A percentile compares a stretch with the other conserved stretches of the same genome.
phyloP scores from a whole-genome alignment of 805 yeast genomes.

The Saccharomycopsis guyanensis region DNA sequence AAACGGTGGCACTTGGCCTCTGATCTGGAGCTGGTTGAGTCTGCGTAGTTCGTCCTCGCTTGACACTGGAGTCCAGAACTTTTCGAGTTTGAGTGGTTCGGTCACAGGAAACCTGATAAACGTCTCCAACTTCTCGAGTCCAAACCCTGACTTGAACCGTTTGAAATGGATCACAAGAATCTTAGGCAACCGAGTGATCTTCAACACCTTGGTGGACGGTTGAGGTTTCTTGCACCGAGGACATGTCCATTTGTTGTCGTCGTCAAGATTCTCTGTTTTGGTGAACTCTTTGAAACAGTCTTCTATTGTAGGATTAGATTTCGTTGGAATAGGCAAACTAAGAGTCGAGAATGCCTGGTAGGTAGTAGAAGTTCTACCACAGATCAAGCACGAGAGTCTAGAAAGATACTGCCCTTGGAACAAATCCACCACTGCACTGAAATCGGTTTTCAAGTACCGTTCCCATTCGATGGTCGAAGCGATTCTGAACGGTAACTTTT shows the following conservation, averaged over 20 bases:
- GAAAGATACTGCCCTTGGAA: constrained; percentile 88
- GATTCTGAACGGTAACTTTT: constrained; percentile 61
- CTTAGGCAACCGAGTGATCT: constrained; percentile 71
- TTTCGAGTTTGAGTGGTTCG: constrained; percentile 42
- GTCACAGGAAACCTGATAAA: constrained; percentile 58
- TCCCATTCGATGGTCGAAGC: constrained; percentile 94
- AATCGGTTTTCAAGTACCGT: constrained; percentile 68
- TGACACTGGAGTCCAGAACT: constrained; percentile 57
- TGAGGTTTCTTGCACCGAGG: constrained; percentile 61
- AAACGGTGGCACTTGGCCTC: constrained; percentile 80
- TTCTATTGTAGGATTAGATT: constrained; percentile 32
- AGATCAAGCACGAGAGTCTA: constrained; percentile 63
- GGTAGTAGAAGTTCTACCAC: constrained; percentile 75
- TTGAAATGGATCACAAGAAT: constrained; percentile 79
- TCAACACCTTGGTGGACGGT: constrained; percentile 58
- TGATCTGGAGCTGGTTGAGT: constrained; percentile 45
- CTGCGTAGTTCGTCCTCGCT: constrained; percentile 36
- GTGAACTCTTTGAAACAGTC: constrained; percentile 76
- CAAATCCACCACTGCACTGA: constrained; percentile 69
- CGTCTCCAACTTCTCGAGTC: constrained; percentile 52
- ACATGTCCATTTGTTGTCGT: constrained; percentile 80
- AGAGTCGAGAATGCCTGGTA: constrained; percentile 76
- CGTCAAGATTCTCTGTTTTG: constrained; percentile 64
- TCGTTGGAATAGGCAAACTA: constrained; percentile 68
- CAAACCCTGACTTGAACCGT: constrained; percentile 51